Percentiles rank a stretch among this genome's conserved stretches.
Conservation (phyloP, 169 alveolate species). For the Plasmodium chabaudi region DNA sequence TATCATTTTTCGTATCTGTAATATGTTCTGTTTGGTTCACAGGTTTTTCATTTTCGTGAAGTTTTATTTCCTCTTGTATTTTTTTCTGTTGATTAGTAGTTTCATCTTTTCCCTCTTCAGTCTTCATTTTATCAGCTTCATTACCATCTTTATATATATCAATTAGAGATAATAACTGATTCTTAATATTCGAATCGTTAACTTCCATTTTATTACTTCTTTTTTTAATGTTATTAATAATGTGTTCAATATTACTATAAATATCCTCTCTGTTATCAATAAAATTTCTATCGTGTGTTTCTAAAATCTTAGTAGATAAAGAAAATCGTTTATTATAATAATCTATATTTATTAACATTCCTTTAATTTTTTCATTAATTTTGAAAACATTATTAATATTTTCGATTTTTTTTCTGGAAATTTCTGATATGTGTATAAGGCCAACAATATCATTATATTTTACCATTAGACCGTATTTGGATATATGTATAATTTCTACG, state of each 20-base stretch:
- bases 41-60: neutral
- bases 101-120: neutral
- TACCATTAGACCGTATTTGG: conserved; percentile 76
- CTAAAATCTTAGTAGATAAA: conserved; percentile 61
- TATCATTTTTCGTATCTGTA: neutral
- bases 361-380: conserved; percentile 70
- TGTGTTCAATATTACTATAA: conserved; percentile 30
- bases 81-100: neutral
- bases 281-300: conserved; percentile 48
- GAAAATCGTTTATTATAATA: conserved; percentile 71
- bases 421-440: conserved; percentile 56
- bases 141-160: conserved; percentile 57
- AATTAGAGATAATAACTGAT: conserved; percentile 55
- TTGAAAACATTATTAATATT: conserved; percentile 35
- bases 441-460: conserved; percentile 72
- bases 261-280: conserved; percentile 49
- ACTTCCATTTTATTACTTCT: conserved; percentile 25
- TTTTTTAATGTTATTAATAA: conserved; percentile 39
- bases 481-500: conserved; percentile 70
- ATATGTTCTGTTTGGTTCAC: neutral
- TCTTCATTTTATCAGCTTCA: neutral
- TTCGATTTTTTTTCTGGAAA: conserved; percentile 57
- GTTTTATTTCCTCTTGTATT: neutral
- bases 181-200: conserved; percentile 66
- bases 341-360: conserved; percentile 61